Conservation (phyloP, 1,284 basidiomycete genomes). For the Dichomitus squalens region DNA sequence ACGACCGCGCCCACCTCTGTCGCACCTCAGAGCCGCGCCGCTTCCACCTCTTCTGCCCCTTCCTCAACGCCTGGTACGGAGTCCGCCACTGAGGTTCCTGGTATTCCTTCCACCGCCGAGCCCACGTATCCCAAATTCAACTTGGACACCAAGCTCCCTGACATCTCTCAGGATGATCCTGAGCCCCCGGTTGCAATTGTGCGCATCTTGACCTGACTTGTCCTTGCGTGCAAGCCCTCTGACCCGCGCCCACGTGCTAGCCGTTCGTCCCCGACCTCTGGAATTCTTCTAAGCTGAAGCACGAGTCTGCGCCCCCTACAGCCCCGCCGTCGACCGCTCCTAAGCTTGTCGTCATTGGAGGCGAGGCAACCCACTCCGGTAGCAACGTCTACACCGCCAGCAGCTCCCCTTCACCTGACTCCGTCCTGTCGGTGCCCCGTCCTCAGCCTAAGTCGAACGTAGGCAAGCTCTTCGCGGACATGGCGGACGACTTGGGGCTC, state of each 20-base stretch:
- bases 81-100: conserved; percentile 28
- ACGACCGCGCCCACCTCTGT: conserved; percentile 18
- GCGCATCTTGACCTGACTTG: conserved; percentile 32
- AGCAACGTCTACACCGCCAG: conserved; percentile 50
- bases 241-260: conserved; percentile 38
- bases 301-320: conserved; percentile 29
- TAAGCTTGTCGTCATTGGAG: conserved; percentile 75
- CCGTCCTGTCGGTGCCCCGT: neutral
- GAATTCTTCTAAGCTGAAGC: conserved; percentile 54
- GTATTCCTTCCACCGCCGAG: conserved; percentile 29
- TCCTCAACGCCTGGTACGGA: neutral
- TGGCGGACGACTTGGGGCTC: conserved; percentile 42
- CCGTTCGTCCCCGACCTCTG: conserved; percentile 76
- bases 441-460: conserved; percentile 8
- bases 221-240: conserved; percentile 6
- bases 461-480: conserved; percentile 22
- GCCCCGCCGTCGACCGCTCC: conserved; percentile 44
- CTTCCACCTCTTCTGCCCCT: conserved; percentile 34
- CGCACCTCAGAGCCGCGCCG: conserved; percentile 31
- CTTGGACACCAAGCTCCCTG: conserved; percentile 58
- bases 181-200: conserved; percentile 61
- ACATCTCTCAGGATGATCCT: conserved; percentile 46
- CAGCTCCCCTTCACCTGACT: conserved; percentile 12
- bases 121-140: conserved; percentile 34
- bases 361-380: conserved; percentile 60